These are phyloP conservation scores for Klebsormidium nitens DNA, from an alignment of 139 green algal species.

Conservation along the genomic window DNA sequence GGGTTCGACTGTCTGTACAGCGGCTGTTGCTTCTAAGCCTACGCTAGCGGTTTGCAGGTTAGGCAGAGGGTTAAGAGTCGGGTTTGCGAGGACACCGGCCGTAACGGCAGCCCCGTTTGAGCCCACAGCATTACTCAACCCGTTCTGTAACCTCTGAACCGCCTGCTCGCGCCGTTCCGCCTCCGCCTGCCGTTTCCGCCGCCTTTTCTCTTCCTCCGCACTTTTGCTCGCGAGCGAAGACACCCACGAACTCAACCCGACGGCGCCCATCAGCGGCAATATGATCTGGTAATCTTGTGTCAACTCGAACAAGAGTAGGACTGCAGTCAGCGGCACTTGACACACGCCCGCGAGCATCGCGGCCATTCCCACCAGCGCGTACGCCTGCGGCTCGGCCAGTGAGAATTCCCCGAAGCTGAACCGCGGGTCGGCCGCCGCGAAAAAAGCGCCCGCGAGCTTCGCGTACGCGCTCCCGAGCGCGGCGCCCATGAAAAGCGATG, in stretches of 20 bases:
- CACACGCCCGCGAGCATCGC: constrained; percentile 59
- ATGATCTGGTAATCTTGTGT: constrained; percentile 73
- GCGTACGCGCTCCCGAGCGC: constrained; percentile 43
- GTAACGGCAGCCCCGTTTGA: too few relatives aligned
- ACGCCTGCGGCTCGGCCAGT: constrained; percentile 18
- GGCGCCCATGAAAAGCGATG: constrained; percentile 88
- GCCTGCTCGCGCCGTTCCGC: too few relatives aligned
- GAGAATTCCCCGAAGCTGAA: background rate
- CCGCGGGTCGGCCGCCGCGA: constrained; percentile 22
- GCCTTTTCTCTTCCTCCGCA: too few relatives aligned
- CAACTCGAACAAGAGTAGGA: constrained; percentile 71
- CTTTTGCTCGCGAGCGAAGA: too few relatives aligned
- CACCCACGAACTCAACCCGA: constrained; percentile 45
- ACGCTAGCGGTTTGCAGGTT: too few relatives aligned
- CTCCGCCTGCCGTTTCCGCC: too few relatives aligned
- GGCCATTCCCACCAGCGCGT: constrained; percentile 59
- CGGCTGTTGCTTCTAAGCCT: too few relatives aligned
- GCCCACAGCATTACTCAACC: too few relatives aligned
- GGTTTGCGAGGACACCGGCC: too few relatives aligned
- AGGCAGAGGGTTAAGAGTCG: too few relatives aligned
- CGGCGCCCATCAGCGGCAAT: constrained; percentile 64
- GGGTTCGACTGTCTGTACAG: too few relatives aligned
- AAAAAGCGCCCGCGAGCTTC: background rate
- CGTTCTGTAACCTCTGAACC: too few relatives aligned
- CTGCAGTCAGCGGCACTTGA: constrained; percentile 50